These are phyloP conservation scores for Citrus medica DNA, from an alignment of 345 rosid genomes.

Conservation along the genomic window DNA sequence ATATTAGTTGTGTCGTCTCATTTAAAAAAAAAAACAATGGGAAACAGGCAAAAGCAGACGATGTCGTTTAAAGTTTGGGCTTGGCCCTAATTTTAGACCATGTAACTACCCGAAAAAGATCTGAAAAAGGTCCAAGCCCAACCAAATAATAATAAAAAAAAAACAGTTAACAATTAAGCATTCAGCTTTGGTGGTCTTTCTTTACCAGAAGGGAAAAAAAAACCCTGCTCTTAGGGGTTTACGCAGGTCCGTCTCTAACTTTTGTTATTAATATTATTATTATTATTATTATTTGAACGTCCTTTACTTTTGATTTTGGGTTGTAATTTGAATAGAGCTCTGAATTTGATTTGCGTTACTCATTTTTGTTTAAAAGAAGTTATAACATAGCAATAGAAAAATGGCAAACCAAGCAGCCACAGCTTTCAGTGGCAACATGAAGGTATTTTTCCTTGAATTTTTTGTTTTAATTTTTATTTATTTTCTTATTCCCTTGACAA, in stretches of 20 bases:
- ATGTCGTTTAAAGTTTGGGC: background rate
- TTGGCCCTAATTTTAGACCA: background rate
- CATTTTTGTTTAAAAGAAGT: background rate
- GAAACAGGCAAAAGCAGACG: too few species aligned
- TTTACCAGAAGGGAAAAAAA: background rate
- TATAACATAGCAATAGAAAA: slow-evolving; percentile 6
- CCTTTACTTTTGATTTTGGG: background rate
- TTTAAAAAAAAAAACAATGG: too few species aligned
- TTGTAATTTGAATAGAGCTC: background rate
- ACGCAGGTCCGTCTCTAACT: background rate
- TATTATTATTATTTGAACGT: background rate
- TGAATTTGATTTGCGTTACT: background rate
- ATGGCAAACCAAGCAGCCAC: slow-evolving; percentile 59
- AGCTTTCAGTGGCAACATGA: slow-evolving; percentile 49
- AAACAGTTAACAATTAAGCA: background rate
- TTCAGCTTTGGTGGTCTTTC: background rate
- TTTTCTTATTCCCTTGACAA: background rate
- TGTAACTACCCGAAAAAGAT: background rate
- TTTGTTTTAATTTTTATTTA: background rate
- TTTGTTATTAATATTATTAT: too few species aligned
- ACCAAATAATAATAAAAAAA: too few species aligned
- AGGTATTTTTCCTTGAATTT: slow-evolving; percentile 22
- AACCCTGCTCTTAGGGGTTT: background rate
- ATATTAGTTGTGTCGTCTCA: too few species aligned
- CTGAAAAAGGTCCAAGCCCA: background rate